Base-by-base conservation (phyloP, 768 basidiomycete genomes). In the Pholiota conissans region DNA sequence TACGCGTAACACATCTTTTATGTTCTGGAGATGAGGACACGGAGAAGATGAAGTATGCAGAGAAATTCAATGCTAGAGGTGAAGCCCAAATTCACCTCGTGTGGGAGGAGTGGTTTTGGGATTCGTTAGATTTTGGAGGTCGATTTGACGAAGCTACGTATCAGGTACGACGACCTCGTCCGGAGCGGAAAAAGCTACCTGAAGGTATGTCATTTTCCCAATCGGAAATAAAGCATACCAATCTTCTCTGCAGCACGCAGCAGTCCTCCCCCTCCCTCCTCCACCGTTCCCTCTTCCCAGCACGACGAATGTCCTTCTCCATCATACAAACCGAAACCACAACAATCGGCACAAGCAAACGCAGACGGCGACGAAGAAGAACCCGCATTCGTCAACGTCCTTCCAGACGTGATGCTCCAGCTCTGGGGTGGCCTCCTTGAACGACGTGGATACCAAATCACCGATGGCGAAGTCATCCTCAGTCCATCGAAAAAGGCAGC, bases 91-190 rank as follows among this genome's bases (percentile, higher is more conserved):
- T 94, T 29, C 78, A 82, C 49, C 74, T 95, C 2, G 84, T 97
- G 1, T 96, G 95, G 90, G 93, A 95, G 66, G 94, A 96, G 60
- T 98, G 95, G 95, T 90, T 97, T 56, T 95, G 93, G 93, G 95
- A 97, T 65, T 95, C 83, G 26, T 65, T 95, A 2, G 84, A 87
- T 39, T 91, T 84, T 66, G 85, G 85, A 57, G 92, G 89, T 76
- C 60, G 85, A 55, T 88, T 88, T 57, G 83, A 86, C 28, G 89
- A 90, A 67, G 75, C 70, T 6, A 74, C 65, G 27, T 91, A 92
- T 66, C 74, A 79, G 47, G 81, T 87, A 5, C 72, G 76, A 26
- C 76, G 78, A 16, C 87, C 88, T 6, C 78, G 86, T 48, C 87
- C 88, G 4, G 80, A 81, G 61, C 79, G 84, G 13, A 83, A 80